These are phyloP conservation scores for Spatholobus suberectus DNA, from an alignment of 306 rosid species.

Conservation along the genomic window DNA sequence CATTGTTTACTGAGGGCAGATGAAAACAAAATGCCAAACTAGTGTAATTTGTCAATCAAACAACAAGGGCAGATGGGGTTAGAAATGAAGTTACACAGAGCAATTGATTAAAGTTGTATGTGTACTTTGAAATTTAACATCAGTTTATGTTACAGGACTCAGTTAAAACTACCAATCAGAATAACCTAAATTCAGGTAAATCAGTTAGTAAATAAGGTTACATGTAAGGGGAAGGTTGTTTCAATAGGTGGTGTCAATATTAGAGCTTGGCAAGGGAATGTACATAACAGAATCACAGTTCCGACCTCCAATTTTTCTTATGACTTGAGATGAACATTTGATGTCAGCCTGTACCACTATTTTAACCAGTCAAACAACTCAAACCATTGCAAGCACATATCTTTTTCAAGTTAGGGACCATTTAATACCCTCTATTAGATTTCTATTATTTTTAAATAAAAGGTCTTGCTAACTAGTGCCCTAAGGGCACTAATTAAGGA, in stretches of 20 bases:
- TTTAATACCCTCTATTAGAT: background rate
- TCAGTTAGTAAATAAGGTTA: slow-evolving; percentile 5
- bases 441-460: background rate
- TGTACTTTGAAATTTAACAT: too few relatives aligned
- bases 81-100: slow-evolving; percentile 19
- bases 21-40: slow-evolving; percentile 20
- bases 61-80: background rate
- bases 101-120: too few relatives aligned
- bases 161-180: background rate
- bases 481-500: too few relatives aligned
- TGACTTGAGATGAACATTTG: background rate
- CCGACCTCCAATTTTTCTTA: background rate
- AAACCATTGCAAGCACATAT: slow-evolving; percentile 18
- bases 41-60: slow-evolving; percentile 29
- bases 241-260: slow-evolving; percentile 6
- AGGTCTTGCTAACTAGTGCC: too few relatives aligned
- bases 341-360: background rate
- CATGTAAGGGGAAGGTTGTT: background rate
- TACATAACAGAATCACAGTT: background rate
- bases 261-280: slow-evolving; percentile 15
- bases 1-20: slow-evolving; percentile 7
- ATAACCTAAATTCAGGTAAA: slow-evolving; percentile 28
- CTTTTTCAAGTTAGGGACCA: background rate
- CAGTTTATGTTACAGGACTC: background rate
- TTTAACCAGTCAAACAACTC: slow-evolving; percentile 1